Percentiles rank a stretch among this genome's conserved stretches.
These are phyloP conservation scores for Lasiosphaeris hirsuta DNA, from an alignment of 495 filamentous ascomycete species.

Conservation along the genomic window DNA sequence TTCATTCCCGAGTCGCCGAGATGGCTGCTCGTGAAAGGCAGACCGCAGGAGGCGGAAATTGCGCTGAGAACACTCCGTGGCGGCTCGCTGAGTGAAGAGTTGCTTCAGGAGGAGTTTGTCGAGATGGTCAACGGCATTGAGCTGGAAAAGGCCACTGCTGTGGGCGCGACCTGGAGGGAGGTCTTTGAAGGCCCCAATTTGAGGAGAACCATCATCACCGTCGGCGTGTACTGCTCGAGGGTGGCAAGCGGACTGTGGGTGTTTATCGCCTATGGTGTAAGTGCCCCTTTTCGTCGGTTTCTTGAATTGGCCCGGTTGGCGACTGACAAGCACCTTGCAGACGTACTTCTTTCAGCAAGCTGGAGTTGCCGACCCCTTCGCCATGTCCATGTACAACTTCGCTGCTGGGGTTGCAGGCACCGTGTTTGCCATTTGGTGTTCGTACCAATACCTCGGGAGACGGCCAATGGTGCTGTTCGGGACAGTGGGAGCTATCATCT, in stretches of 20 bases:
- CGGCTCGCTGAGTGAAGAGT: constrained; percentile 27
- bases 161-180: constrained; percentile 2
- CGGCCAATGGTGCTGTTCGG: constrained; percentile 35
- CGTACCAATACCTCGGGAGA: constrained; percentile 37
- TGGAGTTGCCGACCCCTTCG: constrained; percentile 11
- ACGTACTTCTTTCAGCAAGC: constrained; percentile 15
- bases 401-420: constrained; percentile 32
- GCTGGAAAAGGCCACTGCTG: constrained; percentile 27
- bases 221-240: constrained; percentile 33
- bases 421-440: constrained; percentile 36
- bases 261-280: constrained; percentile 32
- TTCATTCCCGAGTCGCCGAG: constrained; percentile 60
- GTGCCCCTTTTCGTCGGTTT: constrained; percentile 31
- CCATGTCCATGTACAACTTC: constrained; percentile 20
- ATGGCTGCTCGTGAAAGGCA: constrained; percentile 52
- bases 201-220: constrained; percentile 34
- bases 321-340: background rate
- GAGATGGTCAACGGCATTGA: constrained; percentile 38
- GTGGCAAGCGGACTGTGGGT: constrained; percentile 38
- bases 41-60: constrained; percentile 41
- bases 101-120: constrained; percentile 35
- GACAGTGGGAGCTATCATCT: constrained; percentile 27
- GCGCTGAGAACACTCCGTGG: constrained; percentile 36
- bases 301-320: constrained; percentile 26
- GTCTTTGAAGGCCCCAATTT: constrained; percentile 17